Base-by-base conservation (phyloP, 2,329 filamentous ascomycete genomes). In the Exutisphaerella laricina region DNA sequence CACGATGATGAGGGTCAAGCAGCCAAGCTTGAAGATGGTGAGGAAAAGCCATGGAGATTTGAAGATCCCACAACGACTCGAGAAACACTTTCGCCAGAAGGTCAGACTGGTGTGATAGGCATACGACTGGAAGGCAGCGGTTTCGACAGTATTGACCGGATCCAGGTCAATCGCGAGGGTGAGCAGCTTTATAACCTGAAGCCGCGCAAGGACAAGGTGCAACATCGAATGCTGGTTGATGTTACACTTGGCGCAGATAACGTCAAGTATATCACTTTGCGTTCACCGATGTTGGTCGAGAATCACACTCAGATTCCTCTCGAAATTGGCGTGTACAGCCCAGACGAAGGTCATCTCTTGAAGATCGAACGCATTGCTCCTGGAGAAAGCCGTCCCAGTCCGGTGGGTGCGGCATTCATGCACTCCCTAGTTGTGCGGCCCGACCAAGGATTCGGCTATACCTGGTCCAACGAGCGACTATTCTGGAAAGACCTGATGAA, bases 331-430 rank as follows among this genome's bases (percentile, higher is more conserved):
- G 81, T 98, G 12, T 96, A 87, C 60, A 92, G 90, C 62, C 80
- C 81, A 0, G 79, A 87, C 49, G 84, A 95, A 44, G 89, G 89
- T 0, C 84, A 96, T 63, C 72, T 98, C 13, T 77, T 97, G 51
- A 97, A 96, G 70, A 96, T 98, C 49, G 94, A 98, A 67, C 97
- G 97, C 70, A 90, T 98, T 43, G 78, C 88, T 0, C 94, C 92
- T 0, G 92, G 94, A 1, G 89, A 96, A 62, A 83, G 83, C 39
- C 79, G 88, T 13, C 90, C 92, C 6, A 87, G 88, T 8, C 92
- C 92, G 1, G 88, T 98, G 5, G 94, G 92, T 10, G 88, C 90
- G 1, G 88, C 85, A 1, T 97, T 83, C 61, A 78, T 94, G 67
- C 94, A 97, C 67, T 88, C 84, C 1, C 72, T 95, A 5, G 77